Evolutionary conservation across 2,329 filamentous ascomycete genomes (phyloP).

Genomic region (Colletotrichum sp.): DNA sequence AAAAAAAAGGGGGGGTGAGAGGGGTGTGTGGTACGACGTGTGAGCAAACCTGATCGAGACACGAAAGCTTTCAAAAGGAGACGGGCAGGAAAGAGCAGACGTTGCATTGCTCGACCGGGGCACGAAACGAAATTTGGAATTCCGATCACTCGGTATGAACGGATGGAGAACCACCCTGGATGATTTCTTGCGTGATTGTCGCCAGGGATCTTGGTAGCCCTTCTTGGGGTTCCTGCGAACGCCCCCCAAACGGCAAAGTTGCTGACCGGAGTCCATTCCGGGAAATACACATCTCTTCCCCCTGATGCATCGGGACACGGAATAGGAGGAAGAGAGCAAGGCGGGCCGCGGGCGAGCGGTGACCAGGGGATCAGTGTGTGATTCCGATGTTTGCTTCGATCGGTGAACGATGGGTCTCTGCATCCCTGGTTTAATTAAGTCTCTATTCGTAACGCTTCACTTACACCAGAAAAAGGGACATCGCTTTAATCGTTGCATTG

Average conservation of each 20-base stretch:
- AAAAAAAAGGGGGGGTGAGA: neutral
- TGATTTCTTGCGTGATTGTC: constrained; percentile 8
- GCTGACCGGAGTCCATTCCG: neutral
- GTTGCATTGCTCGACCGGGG: neutral
- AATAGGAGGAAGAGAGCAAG: neutral
- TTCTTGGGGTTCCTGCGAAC: neutral
- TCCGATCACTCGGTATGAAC: constrained; percentile 17
- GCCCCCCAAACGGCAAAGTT: neutral
- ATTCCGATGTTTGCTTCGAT: neutral
- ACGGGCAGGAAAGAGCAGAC: neutral
- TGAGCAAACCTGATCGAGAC: neutral
- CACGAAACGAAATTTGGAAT: constrained; percentile 12
- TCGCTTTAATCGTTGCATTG: neutral
- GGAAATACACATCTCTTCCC: neutral
- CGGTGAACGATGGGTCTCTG: neutral
- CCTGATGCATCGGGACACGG: neutral
- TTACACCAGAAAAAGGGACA: neutral
- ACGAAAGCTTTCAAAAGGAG: neutral
- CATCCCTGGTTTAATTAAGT: neutral
- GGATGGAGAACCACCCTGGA: constrained; percentile 15
- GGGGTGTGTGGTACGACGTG: neutral
- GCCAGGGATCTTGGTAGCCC: constrained; percentile 2
- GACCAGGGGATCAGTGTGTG: neutral
- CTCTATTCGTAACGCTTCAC: neutral
- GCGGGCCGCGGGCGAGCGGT: no score